Percentiles rank a stretch among this genome's conserved stretches.
Conservation (phyloP, 2,329 filamentous ascomycete genomes). For the Bisporella sp. region DNA sequence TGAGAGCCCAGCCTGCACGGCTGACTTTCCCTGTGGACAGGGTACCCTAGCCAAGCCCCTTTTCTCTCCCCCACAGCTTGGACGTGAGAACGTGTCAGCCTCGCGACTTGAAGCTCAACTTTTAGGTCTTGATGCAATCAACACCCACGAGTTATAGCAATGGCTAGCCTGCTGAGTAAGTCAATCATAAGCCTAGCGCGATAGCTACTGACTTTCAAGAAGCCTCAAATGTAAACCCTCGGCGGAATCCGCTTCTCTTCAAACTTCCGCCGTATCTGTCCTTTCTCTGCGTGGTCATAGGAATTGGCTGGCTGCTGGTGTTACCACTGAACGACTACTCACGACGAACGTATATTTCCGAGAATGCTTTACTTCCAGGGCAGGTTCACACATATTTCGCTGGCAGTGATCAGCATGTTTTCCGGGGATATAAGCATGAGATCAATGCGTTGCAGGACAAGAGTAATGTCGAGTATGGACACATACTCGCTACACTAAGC, state of each 20-base stretch:
- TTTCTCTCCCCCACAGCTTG: no score
- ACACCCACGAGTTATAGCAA: no score
- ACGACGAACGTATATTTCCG: slow-evolving; percentile 88
- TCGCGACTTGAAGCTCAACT: no score
- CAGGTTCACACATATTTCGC: slow-evolving; percentile 98
- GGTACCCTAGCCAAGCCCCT: no score
- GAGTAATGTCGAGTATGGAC: slow-evolving; percentile 44
- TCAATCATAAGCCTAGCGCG: no score
- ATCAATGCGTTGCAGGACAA: slow-evolving; percentile 54
- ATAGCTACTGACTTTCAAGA: no score
- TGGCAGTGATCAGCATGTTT: slow-evolving; percentile 91
- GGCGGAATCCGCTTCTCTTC: slow-evolving; percentile 73
- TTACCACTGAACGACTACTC: slow-evolving; percentile 89
- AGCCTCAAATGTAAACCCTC: slow-evolving; percentile 59
- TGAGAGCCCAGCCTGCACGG: no score
- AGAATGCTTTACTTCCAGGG: slow-evolving; percentile 90
- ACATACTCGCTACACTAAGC: neutral
- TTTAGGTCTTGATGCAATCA: no score
- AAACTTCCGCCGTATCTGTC: slow-evolving; percentile 85
- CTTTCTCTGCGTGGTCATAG: slow-evolving; percentile 74
- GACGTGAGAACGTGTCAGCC: no score
- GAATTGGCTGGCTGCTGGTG: slow-evolving; percentile 82
- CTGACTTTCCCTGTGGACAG: no score
- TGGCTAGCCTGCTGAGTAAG: no score
- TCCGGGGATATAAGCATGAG: slow-evolving; percentile 84